Conservation (phyloP, 805 yeast species). For the Nakazawaea wickerhamii region DNA sequence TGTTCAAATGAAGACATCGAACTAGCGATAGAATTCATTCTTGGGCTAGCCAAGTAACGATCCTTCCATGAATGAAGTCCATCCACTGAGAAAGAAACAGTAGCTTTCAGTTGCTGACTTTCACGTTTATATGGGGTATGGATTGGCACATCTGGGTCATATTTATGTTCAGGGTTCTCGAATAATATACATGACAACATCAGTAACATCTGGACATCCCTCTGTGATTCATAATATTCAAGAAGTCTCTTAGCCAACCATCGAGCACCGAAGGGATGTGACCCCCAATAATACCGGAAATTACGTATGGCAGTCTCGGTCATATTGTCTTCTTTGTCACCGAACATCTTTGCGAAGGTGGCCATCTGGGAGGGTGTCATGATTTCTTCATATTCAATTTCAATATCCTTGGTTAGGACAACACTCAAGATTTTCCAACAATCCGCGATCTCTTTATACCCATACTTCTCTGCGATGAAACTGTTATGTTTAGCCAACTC, state of each 20-base stretch:
- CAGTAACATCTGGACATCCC: conserved; percentile 85
- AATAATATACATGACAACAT: conserved; percentile 73
- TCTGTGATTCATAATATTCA: conserved; percentile 53
- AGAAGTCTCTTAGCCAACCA: conserved; percentile 63
- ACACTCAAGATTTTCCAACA: conserved; percentile 66
- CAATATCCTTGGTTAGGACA: conserved; percentile 38
- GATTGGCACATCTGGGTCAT: conserved; percentile 33
- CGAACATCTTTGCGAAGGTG: neutral
- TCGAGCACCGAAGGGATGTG: conserved; percentile 68
- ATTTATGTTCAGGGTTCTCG: conserved; percentile 31
- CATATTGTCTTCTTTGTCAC: conserved; percentile 13
- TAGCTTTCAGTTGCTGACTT: neutral
- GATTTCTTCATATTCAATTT: conserved; percentile 16
- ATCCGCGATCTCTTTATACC: conserved; percentile 57
- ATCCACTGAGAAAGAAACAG: conserved; percentile 1
- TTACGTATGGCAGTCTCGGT: conserved; percentile 8
- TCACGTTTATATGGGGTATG: conserved; percentile 36
- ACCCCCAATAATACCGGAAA: conserved; percentile 61
- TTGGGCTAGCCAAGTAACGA: neutral
- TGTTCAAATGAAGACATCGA: conserved; percentile 15
- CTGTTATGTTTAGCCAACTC: conserved; percentile 66
- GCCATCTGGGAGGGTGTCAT: neutral
- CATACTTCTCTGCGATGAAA: conserved; percentile 58
- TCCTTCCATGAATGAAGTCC: neutral
- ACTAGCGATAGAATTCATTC: conserved; percentile 15